phyloP scores from a whole-genome alignment of 2,329 filamentous ascomycete species.

The Epichloe sylvatica region DNA sequence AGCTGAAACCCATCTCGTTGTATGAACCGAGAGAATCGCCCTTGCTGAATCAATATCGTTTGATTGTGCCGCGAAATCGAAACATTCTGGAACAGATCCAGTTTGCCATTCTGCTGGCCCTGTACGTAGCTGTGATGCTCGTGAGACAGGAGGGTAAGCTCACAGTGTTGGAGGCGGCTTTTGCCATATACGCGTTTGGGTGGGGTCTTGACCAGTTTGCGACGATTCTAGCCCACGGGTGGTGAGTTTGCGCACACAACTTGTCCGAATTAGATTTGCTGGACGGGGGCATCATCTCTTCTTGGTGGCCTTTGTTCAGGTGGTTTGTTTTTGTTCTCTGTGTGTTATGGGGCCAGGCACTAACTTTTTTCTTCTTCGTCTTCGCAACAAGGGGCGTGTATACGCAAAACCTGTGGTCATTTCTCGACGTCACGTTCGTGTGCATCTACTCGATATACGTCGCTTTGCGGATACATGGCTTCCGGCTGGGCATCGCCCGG shows the following conservation, averaged over 20 bases:
- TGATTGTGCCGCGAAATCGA: slow-evolving; percentile 67
- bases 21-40: slow-evolving; percentile 67
- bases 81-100: slow-evolving; percentile 63
- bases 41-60: slow-evolving; percentile 69
- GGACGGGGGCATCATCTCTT: not conserved
- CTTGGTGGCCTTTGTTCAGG: too few species aligned
- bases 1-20: slow-evolving; percentile 65
- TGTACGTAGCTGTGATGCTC: slow-evolving; percentile 63
- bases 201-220: slow-evolving; percentile 70
- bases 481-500: slow-evolving; percentile 32
- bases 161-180: slow-evolving; percentile 47
- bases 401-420: slow-evolving; percentile 79
- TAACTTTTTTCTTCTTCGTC: not conserved
- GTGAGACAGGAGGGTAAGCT: slow-evolving; percentile 45
- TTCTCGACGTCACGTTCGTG: slow-evolving; percentile 69
- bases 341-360: not conserved
- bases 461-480: slow-evolving; percentile 51
- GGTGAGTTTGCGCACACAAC: slow-evolving; percentile 23
- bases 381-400: slow-evolving; percentile 51
- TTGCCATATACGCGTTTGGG: slow-evolving; percentile 60
- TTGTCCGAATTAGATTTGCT: not conserved
- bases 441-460: slow-evolving; percentile 57
- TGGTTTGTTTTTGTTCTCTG: not conserved
- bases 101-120: slow-evolving; percentile 51
- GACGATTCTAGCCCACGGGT: slow-evolving; percentile 61